These are phyloP conservation scores for Chlamydomonas applanata DNA, from an alignment of 139 green algal species.

Conservation along the genomic window DNA sequence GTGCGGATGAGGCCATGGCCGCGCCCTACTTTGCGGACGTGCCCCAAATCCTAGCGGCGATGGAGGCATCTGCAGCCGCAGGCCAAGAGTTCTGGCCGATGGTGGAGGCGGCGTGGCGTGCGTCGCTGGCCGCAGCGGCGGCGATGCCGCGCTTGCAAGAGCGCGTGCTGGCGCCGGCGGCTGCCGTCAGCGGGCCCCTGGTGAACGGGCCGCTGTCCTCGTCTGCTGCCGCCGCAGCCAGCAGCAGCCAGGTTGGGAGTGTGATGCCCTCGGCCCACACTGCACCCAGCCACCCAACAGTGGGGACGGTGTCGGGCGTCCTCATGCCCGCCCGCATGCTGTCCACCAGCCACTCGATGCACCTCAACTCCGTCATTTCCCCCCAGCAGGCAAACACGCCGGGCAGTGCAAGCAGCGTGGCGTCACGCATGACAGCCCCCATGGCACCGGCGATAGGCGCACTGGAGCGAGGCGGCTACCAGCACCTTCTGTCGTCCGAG, in stretches of 20 bases:
- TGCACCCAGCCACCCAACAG: neutral
- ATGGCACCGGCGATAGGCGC: neutral
- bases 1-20: neutral
- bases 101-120: slow-evolving; percentile 4
- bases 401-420: neutral
- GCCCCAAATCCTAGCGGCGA: slow-evolving; percentile 6
- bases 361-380: neutral
- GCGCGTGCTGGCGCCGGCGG: neutral
- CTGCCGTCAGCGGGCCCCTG: neutral
- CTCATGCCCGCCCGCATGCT: neutral
- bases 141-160: no score
- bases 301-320: neutral
- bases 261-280: neutral
- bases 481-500: no score
- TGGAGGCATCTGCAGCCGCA: neutral
- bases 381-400: neutral
- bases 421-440: slow-evolving; percentile 8
- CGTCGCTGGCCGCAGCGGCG: no score
- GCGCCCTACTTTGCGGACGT: slow-evolving; percentile 2
- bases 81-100: slow-evolving; percentile 6
- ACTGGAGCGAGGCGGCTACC: no score
- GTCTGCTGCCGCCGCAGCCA: neutral
- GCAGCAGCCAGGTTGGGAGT: neutral
- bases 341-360: neutral
- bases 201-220: neutral